Percentiles rank a stretch among this genome's conserved stretches.
Conservation (phyloP, 768 basidiomycete species). For the Multifurca ochricompacta region DNA sequence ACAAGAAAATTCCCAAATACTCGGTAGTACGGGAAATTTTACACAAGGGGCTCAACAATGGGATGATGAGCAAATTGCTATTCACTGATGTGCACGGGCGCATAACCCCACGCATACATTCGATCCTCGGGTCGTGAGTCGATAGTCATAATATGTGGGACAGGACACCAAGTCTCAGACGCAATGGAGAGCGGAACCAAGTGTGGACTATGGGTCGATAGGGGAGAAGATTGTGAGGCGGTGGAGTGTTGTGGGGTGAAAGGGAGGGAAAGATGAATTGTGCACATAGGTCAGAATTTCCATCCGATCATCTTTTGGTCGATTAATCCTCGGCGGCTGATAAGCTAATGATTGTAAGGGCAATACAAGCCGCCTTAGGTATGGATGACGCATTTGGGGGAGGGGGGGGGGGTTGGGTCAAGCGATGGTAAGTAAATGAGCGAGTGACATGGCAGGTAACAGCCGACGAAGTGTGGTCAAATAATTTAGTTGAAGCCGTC, state of each 20-base stretch:
- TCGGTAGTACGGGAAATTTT: background rate
- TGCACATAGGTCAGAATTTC: background rate
- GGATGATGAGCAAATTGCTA: background rate
- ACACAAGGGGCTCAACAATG: background rate
- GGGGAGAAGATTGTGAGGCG: background rate
- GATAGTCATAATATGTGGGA: background rate
- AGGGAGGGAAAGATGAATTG: background rate
- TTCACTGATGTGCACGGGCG: background rate
- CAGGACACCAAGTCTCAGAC: background rate
- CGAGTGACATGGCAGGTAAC: background rate
- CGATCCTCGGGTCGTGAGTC: background rate
- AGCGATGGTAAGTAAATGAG: background rate
- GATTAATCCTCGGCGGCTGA: constrained; percentile 1
- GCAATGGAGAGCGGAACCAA: background rate
- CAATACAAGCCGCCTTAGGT: background rate
- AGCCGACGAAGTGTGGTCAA: background rate
- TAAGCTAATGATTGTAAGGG: background rate
- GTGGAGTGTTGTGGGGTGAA: background rate
- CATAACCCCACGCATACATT: background rate
- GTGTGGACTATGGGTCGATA: background rate
- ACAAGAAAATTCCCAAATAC: background rate
- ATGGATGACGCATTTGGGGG: background rate
- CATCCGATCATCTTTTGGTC: constrained; percentile 9
- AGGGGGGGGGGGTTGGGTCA: background rate
- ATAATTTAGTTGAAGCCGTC: constrained; percentile 67